Evolutionary conservation across 169 alveolate species (phyloP).

Genomic region (Besnoitia besnoiti): DNA sequence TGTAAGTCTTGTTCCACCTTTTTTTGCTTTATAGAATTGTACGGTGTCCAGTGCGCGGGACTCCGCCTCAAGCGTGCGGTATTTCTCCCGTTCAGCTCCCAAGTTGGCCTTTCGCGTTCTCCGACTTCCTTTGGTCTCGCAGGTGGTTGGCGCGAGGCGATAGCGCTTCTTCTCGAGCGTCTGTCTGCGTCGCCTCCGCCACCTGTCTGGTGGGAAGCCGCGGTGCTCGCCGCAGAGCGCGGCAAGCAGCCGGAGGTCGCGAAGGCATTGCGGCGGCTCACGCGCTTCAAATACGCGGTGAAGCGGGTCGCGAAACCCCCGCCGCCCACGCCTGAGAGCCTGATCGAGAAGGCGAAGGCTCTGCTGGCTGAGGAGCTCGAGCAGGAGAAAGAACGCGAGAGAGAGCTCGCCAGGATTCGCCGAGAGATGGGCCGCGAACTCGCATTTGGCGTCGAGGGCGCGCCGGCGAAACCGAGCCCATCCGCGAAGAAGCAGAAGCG

Average conservation of each 20-base stretch:
- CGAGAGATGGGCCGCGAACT: background rate
- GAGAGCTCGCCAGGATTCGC: background rate
- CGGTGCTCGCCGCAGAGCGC: background rate
- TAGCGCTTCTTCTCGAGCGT: background rate
- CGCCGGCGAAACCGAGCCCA: background rate
- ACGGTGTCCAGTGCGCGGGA: no score
- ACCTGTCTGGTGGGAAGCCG: background rate
- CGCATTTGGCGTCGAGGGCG: background rate
- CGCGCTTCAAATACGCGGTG: background rate
- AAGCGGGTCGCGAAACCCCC: background rate
- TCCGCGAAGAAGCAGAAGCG: background rate
- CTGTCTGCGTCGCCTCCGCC: conserved; percentile 20
- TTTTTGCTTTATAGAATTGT: no score
- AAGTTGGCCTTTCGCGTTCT: no score
- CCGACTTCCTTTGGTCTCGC: background rate
- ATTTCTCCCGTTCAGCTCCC: no score
- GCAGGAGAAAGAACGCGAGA: background rate
- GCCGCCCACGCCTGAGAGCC: no score
- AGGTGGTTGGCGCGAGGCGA: conserved; percentile 13
- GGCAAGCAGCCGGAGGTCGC: background rate
- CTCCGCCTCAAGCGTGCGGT: no score
- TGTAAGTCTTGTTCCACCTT: no score
- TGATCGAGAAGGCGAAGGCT: background rate
- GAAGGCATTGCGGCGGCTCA: background rate
- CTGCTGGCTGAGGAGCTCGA: background rate